phyloP scores from a whole-genome alignment of 2,329 filamentous ascomycete species.

The Pseudocercospora pini-densiflorae region DNA sequence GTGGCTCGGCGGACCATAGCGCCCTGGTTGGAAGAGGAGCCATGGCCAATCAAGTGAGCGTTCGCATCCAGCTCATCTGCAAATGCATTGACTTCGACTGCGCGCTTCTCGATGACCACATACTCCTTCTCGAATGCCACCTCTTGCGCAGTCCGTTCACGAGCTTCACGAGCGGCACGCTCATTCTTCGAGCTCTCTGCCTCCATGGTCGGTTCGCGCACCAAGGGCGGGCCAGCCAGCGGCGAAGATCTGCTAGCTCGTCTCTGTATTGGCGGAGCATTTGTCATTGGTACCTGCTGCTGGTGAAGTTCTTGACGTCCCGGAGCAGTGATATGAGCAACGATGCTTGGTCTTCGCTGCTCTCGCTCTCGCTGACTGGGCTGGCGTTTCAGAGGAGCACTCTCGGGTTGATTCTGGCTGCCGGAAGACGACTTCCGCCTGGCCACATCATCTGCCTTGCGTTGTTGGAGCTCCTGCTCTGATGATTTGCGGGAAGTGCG shows the following conservation, averaged over 20 bases:
- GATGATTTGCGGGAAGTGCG: slow-evolving; percentile 32
- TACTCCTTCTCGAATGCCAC: slow-evolving; percentile 92
- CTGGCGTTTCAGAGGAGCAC: slow-evolving; percentile 37
- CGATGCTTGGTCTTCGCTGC: slow-evolving; percentile 49
- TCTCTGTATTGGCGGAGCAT: slow-evolving; percentile 56
- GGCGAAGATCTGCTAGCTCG: slow-evolving; percentile 59
- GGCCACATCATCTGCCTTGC: slow-evolving; percentile 25
- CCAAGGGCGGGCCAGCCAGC: slow-evolving; percentile 48
- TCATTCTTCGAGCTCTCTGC: slow-evolving; percentile 20
- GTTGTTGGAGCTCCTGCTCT: slow-evolving; percentile 32
- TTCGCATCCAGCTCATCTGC: slow-evolving; percentile 86
- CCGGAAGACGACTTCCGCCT: slow-evolving; percentile 35
- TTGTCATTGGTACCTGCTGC: slow-evolving; percentile 31
- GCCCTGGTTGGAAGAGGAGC: slow-evolving; percentile 56
- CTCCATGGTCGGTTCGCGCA: slow-evolving; percentile 49
- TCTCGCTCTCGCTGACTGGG: slow-evolving; percentile 47
- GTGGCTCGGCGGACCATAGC: slow-evolving; percentile 76
- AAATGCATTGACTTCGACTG: slow-evolving; percentile 95
- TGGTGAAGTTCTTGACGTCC: slow-evolving; percentile 43
- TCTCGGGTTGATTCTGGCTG: slow-evolving; percentile 23
- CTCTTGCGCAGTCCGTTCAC: slow-evolving; percentile 77
- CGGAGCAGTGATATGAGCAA: slow-evolving; percentile 52
- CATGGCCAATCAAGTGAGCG: slow-evolving; percentile 49
- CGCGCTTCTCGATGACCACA: slow-evolving; percentile 91
- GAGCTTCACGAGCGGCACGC: slow-evolving; percentile 49